phyloP scores from a whole-genome alignment of 1,284 basidiomycete genomes.

The Apiotrichum gamsii region DNA sequence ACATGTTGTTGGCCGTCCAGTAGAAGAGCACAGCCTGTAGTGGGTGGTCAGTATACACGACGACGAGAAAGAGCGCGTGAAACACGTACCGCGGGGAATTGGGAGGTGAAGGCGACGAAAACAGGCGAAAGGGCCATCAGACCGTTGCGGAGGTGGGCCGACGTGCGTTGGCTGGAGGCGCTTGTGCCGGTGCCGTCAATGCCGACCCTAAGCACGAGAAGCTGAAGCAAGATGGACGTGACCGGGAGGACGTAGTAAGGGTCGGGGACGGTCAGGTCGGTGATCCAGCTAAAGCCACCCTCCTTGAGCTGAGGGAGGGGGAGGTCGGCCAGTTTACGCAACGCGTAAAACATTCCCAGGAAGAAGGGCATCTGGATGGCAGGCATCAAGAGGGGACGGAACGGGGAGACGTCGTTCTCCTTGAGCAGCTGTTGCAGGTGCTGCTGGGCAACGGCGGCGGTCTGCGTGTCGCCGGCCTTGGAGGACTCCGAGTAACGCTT shows the following conservation, averaged over 20 bases:
- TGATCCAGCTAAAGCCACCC: conserved; percentile 71
- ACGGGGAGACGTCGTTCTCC: conserved; percentile 63
- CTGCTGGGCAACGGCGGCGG: conserved; percentile 54
- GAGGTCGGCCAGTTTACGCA: conserved; percentile 64
- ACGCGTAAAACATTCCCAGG: conserved; percentile 77
- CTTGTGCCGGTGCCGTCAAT: conserved; percentile 51
- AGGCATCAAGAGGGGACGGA: conserved; percentile 57
- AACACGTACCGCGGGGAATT: conserved; percentile 49
- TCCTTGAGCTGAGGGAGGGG: conserved; percentile 67
- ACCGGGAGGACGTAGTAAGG: conserved; percentile 74
- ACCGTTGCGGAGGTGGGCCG: conserved; percentile 66
- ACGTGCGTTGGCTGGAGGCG: conserved; percentile 26
- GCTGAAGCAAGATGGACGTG: conserved; percentile 58
- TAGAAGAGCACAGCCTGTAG: conserved; percentile 52
- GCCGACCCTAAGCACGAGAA: conserved; percentile 62
- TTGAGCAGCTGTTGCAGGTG: conserved; percentile 61
- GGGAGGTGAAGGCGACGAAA: conserved; percentile 58
- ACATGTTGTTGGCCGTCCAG: conserved; percentile 53
- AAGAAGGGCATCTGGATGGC: conserved; percentile 72
- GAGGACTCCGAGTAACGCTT: conserved; percentile 52
- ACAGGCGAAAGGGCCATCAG: conserved; percentile 60
- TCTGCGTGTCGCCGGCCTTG: conserved; percentile 53
- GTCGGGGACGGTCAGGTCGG: conserved; percentile 71
- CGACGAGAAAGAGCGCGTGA: not conserved
- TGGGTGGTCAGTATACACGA: not conserved